Evolutionary conservation across 768 basidiomycete genomes (phyloP).

Genomic region (Tricholoma sp.): DNA sequence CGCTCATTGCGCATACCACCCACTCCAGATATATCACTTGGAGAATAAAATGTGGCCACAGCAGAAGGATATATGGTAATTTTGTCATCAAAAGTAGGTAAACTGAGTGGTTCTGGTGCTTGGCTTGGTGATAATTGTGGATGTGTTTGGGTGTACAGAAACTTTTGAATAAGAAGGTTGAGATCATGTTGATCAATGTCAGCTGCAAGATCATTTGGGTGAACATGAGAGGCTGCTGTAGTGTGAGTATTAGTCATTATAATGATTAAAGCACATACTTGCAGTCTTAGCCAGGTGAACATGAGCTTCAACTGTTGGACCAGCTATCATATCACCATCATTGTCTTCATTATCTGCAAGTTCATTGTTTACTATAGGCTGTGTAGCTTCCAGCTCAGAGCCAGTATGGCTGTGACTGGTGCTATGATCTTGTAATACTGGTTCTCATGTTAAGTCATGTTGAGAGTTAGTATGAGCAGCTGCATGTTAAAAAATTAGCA

Average conservation of each 20-base stretch:
- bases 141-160: neutral
- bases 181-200: neutral
- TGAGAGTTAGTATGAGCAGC: too few relatives aligned
- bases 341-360: too few relatives aligned
- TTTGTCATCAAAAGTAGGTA: neutral
- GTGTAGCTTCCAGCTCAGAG: too few relatives aligned
- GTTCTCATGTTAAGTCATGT: too few relatives aligned
- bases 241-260: slow-evolving; percentile 9
- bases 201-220: neutral
- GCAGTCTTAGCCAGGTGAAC: neutral
- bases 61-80: slow-evolving; percentile 22
- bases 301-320: neutral
- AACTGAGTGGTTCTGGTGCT: neutral
- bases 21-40: slow-evolving; percentile 17
- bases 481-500: neutral
- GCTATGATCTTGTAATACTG: neutral
- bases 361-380: too few relatives aligned
- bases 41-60: slow-evolving; percentile 21
- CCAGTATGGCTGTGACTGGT: too few relatives aligned
- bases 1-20: slow-evolving; percentile 17
- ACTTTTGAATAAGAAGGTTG: too few relatives aligned
- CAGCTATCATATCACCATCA: too few relatives aligned
- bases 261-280: slow-evolving; percentile 5
- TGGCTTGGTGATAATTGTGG: neutral
- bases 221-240: slow-evolving; percentile 1